Conservation (phyloP, 257 asterid species). For the Dorcoceras hygrometricum region DNA sequence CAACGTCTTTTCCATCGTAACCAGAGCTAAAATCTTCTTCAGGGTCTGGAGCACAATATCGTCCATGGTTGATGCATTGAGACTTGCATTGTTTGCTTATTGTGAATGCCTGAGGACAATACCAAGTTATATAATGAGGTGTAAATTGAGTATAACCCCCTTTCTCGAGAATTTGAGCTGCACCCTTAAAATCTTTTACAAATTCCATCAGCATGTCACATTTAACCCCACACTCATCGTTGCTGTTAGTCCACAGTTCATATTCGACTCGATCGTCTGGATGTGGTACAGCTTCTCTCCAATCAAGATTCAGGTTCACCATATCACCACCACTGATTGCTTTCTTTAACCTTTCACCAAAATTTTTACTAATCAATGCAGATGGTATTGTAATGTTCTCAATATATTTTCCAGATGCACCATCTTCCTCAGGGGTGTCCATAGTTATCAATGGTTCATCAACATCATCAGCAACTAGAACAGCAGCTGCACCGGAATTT, state of each 20-base stretch:
- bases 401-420: constrained; percentile 39
- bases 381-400: constrained; percentile 51
- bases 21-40: constrained; percentile 52
- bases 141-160: constrained; percentile 53
- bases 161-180: constrained; percentile 49
- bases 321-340: constrained; percentile 38
- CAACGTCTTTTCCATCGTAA: constrained; percentile 55
- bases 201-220: constrained; percentile 52
- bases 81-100: constrained; percentile 52
- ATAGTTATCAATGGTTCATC: constrained; percentile 46
- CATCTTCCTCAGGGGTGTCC: constrained; percentile 47
- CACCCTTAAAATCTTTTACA: constrained; percentile 49
- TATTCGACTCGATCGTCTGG: constrained; percentile 56
- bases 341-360: constrained; percentile 41
- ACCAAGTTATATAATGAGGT: constrained; percentile 55
- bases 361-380: constrained; percentile 39
- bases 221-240: constrained; percentile 45
- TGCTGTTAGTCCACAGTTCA: constrained; percentile 52
- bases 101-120: constrained; percentile 48
- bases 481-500: constrained; percentile 54
- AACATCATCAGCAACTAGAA: constrained; percentile 46
- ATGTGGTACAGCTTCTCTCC: constrained; percentile 59
- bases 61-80: constrained; percentile 48
- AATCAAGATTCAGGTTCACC: constrained; percentile 51
- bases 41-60: constrained; percentile 57